Base-by-base conservation (phyloP, 1,284 basidiomycete species). In the Tausonia pullulans region DNA sequence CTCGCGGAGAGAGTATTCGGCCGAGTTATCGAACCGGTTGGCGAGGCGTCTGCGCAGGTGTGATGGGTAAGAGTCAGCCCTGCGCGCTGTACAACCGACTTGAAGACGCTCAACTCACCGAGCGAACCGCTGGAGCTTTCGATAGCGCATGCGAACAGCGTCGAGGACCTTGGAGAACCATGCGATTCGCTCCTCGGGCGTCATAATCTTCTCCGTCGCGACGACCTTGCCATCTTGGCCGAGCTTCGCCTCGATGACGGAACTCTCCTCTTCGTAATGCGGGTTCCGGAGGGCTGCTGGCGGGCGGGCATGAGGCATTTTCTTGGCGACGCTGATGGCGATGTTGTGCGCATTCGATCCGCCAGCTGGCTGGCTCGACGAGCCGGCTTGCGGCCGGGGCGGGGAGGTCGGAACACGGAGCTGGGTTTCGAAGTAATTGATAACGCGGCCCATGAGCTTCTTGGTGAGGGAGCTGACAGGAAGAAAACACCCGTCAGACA, bases 101-200 rank as follows among this genome's bases (percentile, higher is more conserved):
- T 8, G 48, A 14, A 39, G n/a, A 52, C 6, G 59, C 11, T 50
- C 13, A 6, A 69, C 79, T 68, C 73, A 92, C 90, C 90, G 83
- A 58, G 88, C 87, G 75, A 97, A 94, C 3, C 94, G 88, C 70
- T 95, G 89, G 45, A 98, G 80, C 75, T 98, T 98, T 56, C 96
- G 84, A 73, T 94, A 94, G 58, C 96, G 84, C 69, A 96, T 81
- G 63, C 91, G 84, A 61, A 97, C 93, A 61, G 89, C 91, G 70
- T 98, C 95, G 51, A 98, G 81, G 61, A 98, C 88, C 74, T 95
- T 96, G 65, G 83, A 82, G 72, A 95, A 97, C 92, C 94, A 97
- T 62, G 80, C 81, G 62, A 88, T 82, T 72, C 88, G 86, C 72
- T 96, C 88, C 67, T 88, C 85, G 57, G 87, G 84, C 48, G 84